Percentiles rank a stretch among this genome's conserved stretches.
phyloP scores from a whole-genome alignment of 257 asterid species.

The Nicotiana sylvestris region DNA sequence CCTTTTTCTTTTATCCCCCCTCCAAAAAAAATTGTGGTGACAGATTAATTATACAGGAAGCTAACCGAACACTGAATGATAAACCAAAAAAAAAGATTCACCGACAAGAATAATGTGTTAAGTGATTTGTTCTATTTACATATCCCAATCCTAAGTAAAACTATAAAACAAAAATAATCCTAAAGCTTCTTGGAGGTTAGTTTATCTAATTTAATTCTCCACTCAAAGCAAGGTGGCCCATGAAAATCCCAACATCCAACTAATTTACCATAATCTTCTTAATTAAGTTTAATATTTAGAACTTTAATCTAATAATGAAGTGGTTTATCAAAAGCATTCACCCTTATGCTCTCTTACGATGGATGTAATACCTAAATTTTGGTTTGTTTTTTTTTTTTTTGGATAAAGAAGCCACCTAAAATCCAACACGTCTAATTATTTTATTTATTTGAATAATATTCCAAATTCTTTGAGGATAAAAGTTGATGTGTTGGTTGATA shows the following conservation, averaged over 20 bases:
- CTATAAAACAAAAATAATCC: neutral
- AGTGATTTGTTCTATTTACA: neutral
- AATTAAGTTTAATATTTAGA: neutral
- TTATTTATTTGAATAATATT: neutral
- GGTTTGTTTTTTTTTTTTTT: neutral
- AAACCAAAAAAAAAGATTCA: no score
- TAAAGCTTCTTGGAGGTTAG: slow-evolving; percentile 6
- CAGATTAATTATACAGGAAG: neutral
- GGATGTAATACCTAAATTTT: neutral
- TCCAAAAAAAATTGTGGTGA: neutral
- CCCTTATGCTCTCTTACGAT: neutral
- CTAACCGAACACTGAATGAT: neutral
- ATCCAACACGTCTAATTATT: neutral
- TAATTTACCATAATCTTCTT: neutral
- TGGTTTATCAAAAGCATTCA: neutral
- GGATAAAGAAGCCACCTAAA: neutral
- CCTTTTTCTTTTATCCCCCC: neutral
- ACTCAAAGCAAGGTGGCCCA: slow-evolving; percentile 10
- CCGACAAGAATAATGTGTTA: no score
- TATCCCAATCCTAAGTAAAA: neutral
- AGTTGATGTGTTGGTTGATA: slow-evolving; percentile 11
- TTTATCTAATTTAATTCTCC: slow-evolving; percentile 6
- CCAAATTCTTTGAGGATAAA: neutral
- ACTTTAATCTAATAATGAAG: neutral
- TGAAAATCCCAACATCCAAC: neutral